A percentile compares a stretch with the other conserved stretches of the same genome.
Evolutionary conservation across 2,329 filamentous ascomycete species (phyloP).

Genomic region (Hypomyces perniciosus): DNA sequence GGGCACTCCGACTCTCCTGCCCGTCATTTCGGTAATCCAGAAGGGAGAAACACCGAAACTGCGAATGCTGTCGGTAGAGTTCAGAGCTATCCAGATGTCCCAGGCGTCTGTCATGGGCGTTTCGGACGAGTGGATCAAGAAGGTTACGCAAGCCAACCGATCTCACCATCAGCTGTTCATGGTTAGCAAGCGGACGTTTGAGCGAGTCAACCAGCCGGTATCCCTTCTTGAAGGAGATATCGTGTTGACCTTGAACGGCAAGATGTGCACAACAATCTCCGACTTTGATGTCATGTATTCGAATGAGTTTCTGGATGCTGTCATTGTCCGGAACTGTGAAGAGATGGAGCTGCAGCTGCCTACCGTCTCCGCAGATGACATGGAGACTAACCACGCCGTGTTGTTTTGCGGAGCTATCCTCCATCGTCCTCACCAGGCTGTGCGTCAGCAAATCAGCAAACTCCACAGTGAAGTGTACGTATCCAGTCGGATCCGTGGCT

Average conservation of each 20-base stretch:
- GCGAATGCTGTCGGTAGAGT: slow-evolving; percentile 88
- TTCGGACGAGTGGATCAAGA: slow-evolving; percentile 89
- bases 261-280: slow-evolving; percentile 86
- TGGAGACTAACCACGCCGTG: slow-evolving; percentile 88
- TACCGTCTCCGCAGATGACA: slow-evolving; percentile 80
- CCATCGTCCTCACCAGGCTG: slow-evolving; percentile 90
- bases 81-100: slow-evolving; percentile 92
- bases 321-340: slow-evolving; percentile 78
- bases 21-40: slow-evolving; percentile 83
- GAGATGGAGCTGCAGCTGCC: slow-evolving; percentile 72
- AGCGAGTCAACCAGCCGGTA: slow-evolving; percentile 42
- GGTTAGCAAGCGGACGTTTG: slow-evolving; percentile 82
- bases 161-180: slow-evolving; percentile 96
- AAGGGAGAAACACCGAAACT: slow-evolving; percentile 72
- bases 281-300: slow-evolving; percentile 97
- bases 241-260: slow-evolving; percentile 81
- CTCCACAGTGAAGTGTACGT: slow-evolving; percentile 96
- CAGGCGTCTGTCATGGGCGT: slow-evolving; percentile 97
- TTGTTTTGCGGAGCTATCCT: slow-evolving; percentile 93
- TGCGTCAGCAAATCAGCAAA: slow-evolving; percentile 94
- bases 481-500: slow-evolving; percentile 75
- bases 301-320: slow-evolving; percentile 72
- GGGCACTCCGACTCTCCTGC: slow-evolving; percentile 79
- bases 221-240: slow-evolving; percentile 85
- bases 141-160: slow-evolving; percentile 81